Evolutionary conservation across 2,329 filamentous ascomycete species (phyloP).

Genomic region (Eutypella sp.): DNA sequence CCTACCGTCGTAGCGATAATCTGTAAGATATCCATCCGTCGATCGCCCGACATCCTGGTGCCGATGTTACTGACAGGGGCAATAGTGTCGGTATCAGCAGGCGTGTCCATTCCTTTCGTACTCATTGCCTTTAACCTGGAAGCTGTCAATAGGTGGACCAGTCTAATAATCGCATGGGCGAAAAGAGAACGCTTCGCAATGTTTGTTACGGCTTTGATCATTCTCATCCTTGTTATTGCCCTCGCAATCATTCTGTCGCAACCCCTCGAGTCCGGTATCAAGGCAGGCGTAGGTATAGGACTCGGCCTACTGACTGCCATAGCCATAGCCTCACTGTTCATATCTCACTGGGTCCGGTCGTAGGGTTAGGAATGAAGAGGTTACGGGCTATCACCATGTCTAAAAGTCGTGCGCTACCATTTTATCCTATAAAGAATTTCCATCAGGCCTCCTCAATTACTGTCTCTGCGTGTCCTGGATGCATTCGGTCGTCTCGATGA

Average conservation of each 20-base stretch:
- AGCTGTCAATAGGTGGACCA: neutral
- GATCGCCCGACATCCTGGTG: neutral
- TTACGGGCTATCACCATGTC: neutral
- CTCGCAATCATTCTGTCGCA: neutral
- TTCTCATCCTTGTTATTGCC: neutral
- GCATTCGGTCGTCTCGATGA: neutral
- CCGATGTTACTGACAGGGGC: neutral
- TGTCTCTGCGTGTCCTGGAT: neutral
- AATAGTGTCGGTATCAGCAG: constrained; percentile 1
- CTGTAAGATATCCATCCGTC: neutral
- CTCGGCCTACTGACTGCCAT: neutral
- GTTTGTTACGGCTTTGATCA: neutral
- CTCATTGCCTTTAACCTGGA: constrained; percentile 3
- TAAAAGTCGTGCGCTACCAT: neutral
- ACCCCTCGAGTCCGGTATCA: neutral
- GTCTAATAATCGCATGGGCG: neutral
- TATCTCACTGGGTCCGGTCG: neutral
- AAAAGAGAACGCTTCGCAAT: neutral
- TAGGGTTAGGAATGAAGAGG: neutral
- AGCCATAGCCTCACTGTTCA: neutral
- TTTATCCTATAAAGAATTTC: neutral
- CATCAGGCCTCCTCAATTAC: neutral
- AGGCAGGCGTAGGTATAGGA: neutral
- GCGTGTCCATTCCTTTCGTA: constrained; percentile 3
- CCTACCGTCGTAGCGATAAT: constrained; percentile 1